Evolutionary conservation across 108 stramenopile genomes (phyloP), one percentile per base, ranked within the genome.

Genomic region (Skeletonema menzelii): DNA sequence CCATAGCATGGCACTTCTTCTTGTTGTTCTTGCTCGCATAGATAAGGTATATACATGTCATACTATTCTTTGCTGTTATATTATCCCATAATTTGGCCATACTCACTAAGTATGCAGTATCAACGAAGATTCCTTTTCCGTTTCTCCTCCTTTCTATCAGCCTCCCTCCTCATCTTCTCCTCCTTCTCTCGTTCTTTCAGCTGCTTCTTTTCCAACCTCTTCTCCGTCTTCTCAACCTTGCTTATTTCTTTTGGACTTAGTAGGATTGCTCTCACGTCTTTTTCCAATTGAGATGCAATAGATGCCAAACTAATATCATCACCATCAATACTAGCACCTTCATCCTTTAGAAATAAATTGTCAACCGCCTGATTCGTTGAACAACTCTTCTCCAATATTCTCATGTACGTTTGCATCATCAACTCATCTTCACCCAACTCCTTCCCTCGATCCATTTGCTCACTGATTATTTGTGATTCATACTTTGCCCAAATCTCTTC

Each of bases 401-500:
- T 69, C 63, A 77, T 34, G 72, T 83, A 87, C 11, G 79, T 76
- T 20, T 38, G n/a, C 47, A 77, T 72, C 5, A 49, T 80, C n/a
- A 84, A 46, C 20, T 76, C 83, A 64, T 44, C 79, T 27, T 62
- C 70, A 27, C 63, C 53, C 44, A 71, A 26, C 49, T 71, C 24
- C 40, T 62, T 57, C 17, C 28, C 73, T 37, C 22, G 40, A 34
- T 69, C 67, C 20, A 7, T 60, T n/a, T 34, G 24, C 77, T 82
- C 74, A 26, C 82, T 56, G 4, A 70, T 26, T 37, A 76, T 67
- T 27, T 76, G 75, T 19, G 15, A 37, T 75, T 86, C 84, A 68
- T 88, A 88, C 68, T 88, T 88, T 1, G 35, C 76, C 84, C 82
- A 84, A 34, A 87, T 59, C 70, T 87, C 82, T 17, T 83, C 84